These are phyloP conservation scores for Datisca glomerata DNA, from an alignment of 306 rosid genomes.

Conservation along the genomic window DNA sequence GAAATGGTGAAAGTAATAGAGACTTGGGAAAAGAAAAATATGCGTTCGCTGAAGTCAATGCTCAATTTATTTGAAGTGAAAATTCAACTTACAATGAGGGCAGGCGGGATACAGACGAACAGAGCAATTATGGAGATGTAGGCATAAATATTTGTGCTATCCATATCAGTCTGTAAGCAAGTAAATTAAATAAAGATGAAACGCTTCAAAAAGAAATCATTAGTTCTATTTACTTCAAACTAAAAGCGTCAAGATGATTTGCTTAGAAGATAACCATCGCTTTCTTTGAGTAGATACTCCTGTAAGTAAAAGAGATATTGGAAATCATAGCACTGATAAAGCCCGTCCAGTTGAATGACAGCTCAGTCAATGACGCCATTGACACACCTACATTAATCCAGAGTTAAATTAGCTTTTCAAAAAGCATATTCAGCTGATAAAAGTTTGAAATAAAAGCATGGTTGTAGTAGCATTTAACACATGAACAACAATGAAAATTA, in stretches of 20 bases:
- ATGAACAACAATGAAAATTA: not conserved
- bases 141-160: slow-evolving; percentile 86
- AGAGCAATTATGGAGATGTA: slow-evolving; percentile 92
- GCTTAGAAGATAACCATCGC: slow-evolving; percentile 60
- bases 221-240: not conserved
- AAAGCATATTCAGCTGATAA: no score
- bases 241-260: slow-evolving; percentile 5
- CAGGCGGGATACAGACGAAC: slow-evolving; percentile 83
- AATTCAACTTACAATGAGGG: slow-evolving; percentile 60
- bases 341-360: slow-evolving; percentile 50
- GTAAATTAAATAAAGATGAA: not conserved
- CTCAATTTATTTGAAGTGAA: not conserved
- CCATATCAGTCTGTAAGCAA: slow-evolving; percentile 76
- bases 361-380: slow-evolving; percentile 46
- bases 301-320: slow-evolving; percentile 44
- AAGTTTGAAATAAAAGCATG: no score
- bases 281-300: slow-evolving; percentile 75
- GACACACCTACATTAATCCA: slow-evolving; percentile 45
- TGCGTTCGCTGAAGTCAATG: not conserved
- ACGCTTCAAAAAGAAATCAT: not conserved
- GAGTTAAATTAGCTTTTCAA: no score
- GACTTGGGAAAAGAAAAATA: not conserved
- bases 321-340: slow-evolving; percentile 56
- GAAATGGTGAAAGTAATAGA: slow-evolving; percentile 6
- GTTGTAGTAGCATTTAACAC: no score